Conservation (phyloP, 768 basidiomycete species). For the Lentinula detonsa region DNA sequence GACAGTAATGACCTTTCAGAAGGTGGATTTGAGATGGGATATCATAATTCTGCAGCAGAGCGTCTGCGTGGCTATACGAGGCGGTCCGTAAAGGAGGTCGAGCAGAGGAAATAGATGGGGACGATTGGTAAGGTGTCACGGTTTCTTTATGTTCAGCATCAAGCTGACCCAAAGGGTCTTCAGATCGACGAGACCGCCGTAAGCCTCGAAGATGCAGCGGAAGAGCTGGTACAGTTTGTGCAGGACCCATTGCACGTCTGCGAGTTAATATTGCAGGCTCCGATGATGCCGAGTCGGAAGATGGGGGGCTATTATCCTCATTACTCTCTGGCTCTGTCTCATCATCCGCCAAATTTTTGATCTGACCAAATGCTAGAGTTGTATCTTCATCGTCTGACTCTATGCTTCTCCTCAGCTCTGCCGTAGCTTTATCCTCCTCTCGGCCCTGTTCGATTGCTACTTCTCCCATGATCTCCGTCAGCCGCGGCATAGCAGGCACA, state of each 20-base stretch:
- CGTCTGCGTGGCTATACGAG: constrained; percentile 40
- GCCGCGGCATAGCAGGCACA: constrained; percentile 64
- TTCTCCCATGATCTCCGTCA: constrained; percentile 71
- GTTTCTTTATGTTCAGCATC: constrained; percentile 32
- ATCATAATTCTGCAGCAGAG: constrained; percentile 65
- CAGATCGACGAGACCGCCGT: constrained; percentile 53
- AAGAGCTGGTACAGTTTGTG: constrained; percentile 72
- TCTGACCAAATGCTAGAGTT: constrained; percentile 19
- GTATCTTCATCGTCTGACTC: constrained; percentile 41
- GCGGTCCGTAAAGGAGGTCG: constrained; percentile 40
- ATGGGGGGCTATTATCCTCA: not conserved
- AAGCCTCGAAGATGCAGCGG: constrained; percentile 52
- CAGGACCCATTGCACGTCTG: constrained; percentile 51
- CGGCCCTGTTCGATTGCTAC: constrained; percentile 90
- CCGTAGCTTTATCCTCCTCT: constrained; percentile 49
- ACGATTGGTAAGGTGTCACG: constrained; percentile 58
- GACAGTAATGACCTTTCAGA: constrained; percentile 81
- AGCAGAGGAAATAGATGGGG: constrained; percentile 56
- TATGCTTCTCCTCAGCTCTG: constrained; percentile 37
- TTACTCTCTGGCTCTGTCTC: constrained; percentile 33
- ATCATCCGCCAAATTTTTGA: constrained; percentile 22
- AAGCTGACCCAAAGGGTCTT: constrained; percentile 71
- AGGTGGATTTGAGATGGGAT: constrained; percentile 61
- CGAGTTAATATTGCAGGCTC: constrained; percentile 14
- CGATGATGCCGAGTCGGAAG: not conserved